Conservation (phyloP, 805 yeast species). For the Candida krabiensis region DNA sequence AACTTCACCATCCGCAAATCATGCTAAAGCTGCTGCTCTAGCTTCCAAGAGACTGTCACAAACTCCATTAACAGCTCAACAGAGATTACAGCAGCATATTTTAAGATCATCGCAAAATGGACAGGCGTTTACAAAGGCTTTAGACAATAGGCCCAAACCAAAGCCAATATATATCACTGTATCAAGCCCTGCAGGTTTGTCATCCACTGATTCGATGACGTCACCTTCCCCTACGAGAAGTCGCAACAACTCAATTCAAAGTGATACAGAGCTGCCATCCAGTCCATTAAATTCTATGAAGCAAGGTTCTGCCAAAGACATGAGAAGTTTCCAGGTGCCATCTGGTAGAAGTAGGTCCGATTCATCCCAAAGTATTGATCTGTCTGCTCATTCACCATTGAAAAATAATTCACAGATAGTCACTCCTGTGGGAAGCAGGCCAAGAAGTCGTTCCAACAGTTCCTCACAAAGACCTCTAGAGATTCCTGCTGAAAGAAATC, state of each 20-base stretch:
- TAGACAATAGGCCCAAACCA: constrained; percentile 25
- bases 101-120: constrained; percentile 32
- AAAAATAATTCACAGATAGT: constrained; percentile 10
- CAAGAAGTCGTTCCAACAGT: constrained; percentile 28
- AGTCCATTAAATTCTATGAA: constrained; percentile 34
- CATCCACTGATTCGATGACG: constrained; percentile 2
- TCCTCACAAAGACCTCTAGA: constrained; percentile 22
- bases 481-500: constrained; percentile 2
- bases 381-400: constrained; percentile 3
- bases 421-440: constrained; percentile 13
- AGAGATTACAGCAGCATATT: constrained; percentile 37
- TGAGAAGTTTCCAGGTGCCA: constrained; percentile 13
- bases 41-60: constrained; percentile 17
- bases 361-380: constrained; percentile 20
- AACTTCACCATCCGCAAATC: constrained; percentile 10
- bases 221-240: constrained; percentile 13
- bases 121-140: constrained; percentile 27
- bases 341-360: constrained; percentile 28
- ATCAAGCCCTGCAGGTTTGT: constrained; percentile 4
- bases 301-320: constrained; percentile 19
- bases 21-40: constrained; percentile 25
- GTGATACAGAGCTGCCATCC: constrained; percentile 22
- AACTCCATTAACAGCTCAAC: constrained; percentile 32
- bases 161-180: constrained; percentile 18
- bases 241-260: constrained; percentile 24